Base-by-base conservation (phyloP, 2,329 filamentous ascomycete genomes). In the Cercospora berteroae region DNA sequence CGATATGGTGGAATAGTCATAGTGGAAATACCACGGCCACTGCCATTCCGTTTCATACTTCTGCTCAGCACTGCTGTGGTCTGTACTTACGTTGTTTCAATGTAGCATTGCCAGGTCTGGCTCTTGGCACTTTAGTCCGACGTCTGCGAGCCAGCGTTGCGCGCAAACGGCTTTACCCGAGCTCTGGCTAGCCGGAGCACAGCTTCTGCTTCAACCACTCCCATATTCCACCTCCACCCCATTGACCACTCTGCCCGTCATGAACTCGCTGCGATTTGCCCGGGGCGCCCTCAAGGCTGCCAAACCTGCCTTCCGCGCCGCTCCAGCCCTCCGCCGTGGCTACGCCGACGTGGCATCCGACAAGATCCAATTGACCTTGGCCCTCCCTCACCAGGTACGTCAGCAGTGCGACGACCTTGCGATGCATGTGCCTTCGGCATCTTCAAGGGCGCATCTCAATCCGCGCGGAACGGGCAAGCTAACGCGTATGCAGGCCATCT, bases 341-440 rank as follows among this genome's bases (percentile, higher is more conserved):
- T 99, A 99, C 82, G 95, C 83, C 76, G 83, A 84, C 76, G 83
- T 84, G 74, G 83, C 82, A 74, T 77, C 81, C 67, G 83, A 84
- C 80, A 85, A 85, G 81, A 96, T 99, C 88, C 96, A 96, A 90
- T 90, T 99, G 85, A 97, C 93, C 87, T 87, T 99, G 85, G 89
- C 92, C 81, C 91, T 99, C 77, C 95, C 95, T 85, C 94, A 98
- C 85, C 92, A 97, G 93, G 95, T 98, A 93, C 83, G 91, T 73
- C 20, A 23, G 20, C 44, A 25, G 36, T 42, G 36, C 36, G 44
- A 50, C 20, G 18, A 50, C 44, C 36, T 42, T 42, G 36, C 36
- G 36, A 42, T 42, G 36, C 36, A 42, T 42, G 2, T 7, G 7
- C n/a, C 36, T 42, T 7, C 5, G 36, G 16, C 36, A 42, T 42